Conservation (phyloP, 2,329 filamentous ascomycete species). For the Aschersonia sp. region DNA sequence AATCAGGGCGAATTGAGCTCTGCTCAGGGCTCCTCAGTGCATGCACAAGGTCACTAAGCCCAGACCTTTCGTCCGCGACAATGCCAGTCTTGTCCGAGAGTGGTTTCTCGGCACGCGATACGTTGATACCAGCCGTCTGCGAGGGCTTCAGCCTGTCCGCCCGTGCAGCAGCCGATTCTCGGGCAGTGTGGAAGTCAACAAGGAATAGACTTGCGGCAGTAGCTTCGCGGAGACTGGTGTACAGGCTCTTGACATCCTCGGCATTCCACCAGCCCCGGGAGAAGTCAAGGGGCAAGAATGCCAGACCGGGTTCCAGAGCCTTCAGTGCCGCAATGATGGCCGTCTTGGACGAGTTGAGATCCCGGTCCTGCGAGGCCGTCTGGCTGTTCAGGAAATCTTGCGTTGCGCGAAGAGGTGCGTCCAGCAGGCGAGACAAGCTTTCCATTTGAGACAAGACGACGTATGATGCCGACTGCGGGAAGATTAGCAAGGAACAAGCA, state of each 20-base stretch:
- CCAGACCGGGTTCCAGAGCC: conserved; percentile 21
- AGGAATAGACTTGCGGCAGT: conserved; percentile 20
- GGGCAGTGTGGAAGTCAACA: conserved; percentile 26
- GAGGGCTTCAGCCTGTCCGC: conserved; percentile 5
- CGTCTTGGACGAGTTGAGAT: conserved; percentile 13
- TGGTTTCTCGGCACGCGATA: conserved; percentile 2
- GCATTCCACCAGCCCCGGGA: conserved; percentile 29
- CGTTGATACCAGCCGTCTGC: not conserved
- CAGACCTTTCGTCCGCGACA: conserved; percentile 7
- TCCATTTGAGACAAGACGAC: conserved; percentile 21
- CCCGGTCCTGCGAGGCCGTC: conserved; percentile 9
- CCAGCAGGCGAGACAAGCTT: conserved; percentile 15
- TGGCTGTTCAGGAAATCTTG: conserved; percentile 8
- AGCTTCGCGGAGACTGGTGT: conserved; percentile 19
- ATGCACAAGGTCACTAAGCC: conserved; percentile 16
- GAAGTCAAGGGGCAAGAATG: conserved; percentile 30
- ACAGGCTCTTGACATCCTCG: conserved; percentile 23
- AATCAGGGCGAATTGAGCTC: conserved; percentile 15
- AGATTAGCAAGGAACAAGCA: conserved; percentile 28
- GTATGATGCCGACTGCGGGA: conserved; percentile 33
- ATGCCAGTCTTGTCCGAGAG: conserved; percentile 6
- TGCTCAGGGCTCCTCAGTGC: conserved; percentile 23
- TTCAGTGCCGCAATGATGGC: conserved; percentile 21
- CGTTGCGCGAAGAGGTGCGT: conserved; percentile 17
- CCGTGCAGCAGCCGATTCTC: conserved; percentile 10